A percentile compares a stretch with the other conserved stretches of the same genome.
Evolutionary conservation across 495 filamentous ascomycete genomes (phyloP).

Genomic region (Oidiodendron maius): DNA sequence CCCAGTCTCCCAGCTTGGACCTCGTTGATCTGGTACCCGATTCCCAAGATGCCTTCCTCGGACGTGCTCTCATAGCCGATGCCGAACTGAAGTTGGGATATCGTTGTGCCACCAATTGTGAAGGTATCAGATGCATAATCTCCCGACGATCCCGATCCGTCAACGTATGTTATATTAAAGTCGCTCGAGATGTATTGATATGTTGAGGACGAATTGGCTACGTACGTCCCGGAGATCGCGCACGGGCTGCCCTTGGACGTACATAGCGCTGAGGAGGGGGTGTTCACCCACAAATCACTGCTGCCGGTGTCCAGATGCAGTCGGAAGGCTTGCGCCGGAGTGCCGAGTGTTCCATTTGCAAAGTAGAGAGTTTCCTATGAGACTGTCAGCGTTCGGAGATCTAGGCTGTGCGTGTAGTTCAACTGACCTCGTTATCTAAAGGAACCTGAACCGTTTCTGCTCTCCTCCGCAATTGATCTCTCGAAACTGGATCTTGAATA

Average conservation of each 20-base stretch:
- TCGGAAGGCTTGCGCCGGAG: slow-evolving; percentile 56
- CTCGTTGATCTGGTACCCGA: slow-evolving; percentile 83
- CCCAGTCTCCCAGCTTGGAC: slow-evolving; percentile 62
- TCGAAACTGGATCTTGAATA: slow-evolving; percentile 31
- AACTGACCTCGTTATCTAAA: slow-evolving; percentile 43
- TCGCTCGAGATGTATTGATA: slow-evolving; percentile 68
- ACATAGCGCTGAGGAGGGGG: slow-evolving; percentile 58
- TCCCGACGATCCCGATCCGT: slow-evolving; percentile 72
- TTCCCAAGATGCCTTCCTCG: slow-evolving; percentile 76
- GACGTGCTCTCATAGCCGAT: slow-evolving; percentile 72
- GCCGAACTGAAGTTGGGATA: slow-evolving; percentile 76
- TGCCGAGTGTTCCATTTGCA: slow-evolving; percentile 66
- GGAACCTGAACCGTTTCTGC: slow-evolving; percentile 29
- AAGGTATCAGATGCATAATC: slow-evolving; percentile 83
- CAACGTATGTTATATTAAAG: slow-evolving; percentile 91
- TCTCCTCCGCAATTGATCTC: slow-evolving; percentile 42
- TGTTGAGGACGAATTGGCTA: slow-evolving; percentile 72
- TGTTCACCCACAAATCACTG: slow-evolving; percentile 87
- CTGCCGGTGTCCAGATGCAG: slow-evolving; percentile 79
- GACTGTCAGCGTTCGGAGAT: slow-evolving; percentile 8
- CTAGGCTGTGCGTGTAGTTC: not conserved
- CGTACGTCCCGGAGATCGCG: slow-evolving; percentile 55
- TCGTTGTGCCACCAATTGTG: slow-evolving; percentile 51
- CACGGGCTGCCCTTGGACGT: slow-evolving; percentile 39
- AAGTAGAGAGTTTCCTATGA: slow-evolving; percentile 59